Evolutionary conservation across 2,329 filamentous ascomycete species (phyloP).

Genomic region (Aspergillus sp.): DNA sequence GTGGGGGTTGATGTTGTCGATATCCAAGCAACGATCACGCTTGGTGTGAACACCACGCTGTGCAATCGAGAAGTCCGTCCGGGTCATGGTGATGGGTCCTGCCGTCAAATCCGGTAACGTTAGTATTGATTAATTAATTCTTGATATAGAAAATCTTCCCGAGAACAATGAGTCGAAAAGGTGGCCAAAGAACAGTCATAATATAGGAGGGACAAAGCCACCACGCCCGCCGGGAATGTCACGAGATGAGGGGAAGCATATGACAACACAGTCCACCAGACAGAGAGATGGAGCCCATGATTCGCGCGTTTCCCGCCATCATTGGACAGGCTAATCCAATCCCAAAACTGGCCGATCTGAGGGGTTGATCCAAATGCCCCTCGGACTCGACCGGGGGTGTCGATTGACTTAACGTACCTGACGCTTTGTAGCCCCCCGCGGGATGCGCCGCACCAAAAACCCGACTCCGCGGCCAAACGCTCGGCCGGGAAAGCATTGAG

Average conservation of each 20-base stretch:
- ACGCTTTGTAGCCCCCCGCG: slow-evolving; percentile 1
- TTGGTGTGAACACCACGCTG: too few relatives aligned
- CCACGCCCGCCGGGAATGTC: too few relatives aligned
- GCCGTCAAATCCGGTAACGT: neutral
- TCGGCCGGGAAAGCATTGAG: slow-evolving; percentile 24
- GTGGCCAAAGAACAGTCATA: too few relatives aligned
- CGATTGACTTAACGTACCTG: slow-evolving; percentile 17
- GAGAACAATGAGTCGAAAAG: too few relatives aligned
- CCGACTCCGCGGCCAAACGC: slow-evolving; percentile 20
- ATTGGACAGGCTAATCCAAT: slow-evolving; percentile 6
- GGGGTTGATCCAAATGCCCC: neutral
- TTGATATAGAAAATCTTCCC: too few relatives aligned
- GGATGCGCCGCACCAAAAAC: too few relatives aligned
- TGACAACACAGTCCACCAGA: too few relatives aligned
- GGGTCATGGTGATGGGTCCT: slow-evolving; percentile 23
- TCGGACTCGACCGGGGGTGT: slow-evolving; percentile 4
- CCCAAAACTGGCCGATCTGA: neutral
- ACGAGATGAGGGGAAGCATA: too few relatives aligned
- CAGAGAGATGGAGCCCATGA: too few relatives aligned
- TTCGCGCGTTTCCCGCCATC: neutral
- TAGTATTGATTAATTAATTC: neutral
- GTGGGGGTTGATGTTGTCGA: slow-evolving; percentile 89
- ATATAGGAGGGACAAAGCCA: too few relatives aligned
- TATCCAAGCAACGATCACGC: slow-evolving; percentile 52
- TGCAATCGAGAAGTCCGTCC: slow-evolving; percentile 8